A percentile compares a stretch with the other conserved stretches of the same genome.
Evolutionary conservation across 305 asterid genomes (phyloP).

Genomic region (Plantago lanceolata): DNA sequence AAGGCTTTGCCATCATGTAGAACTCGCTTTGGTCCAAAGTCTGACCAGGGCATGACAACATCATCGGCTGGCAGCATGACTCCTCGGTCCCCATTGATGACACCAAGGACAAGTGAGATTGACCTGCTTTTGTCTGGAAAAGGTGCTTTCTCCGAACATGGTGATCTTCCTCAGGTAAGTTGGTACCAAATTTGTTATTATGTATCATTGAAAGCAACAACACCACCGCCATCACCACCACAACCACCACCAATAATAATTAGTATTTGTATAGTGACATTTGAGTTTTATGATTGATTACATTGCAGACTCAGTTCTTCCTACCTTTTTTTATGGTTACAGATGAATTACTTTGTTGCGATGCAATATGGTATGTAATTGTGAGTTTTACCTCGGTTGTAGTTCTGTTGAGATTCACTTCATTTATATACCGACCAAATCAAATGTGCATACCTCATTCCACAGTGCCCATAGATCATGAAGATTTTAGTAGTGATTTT

Average conservation of each 20-base stretch:
- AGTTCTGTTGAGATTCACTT: too few relatives aligned
- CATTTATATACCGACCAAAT: too few relatives aligned
- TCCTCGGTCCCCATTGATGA: conserved; percentile 90
- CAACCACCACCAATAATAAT: too few relatives aligned
- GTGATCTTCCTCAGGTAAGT: conserved; percentile 91
- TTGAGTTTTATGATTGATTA: conserved; percentile 6
- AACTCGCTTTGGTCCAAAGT: conserved; percentile 93
- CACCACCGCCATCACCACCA: background rate
- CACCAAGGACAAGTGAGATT: conserved; percentile 82
- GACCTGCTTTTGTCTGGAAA: conserved; percentile 81
- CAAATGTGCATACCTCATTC: too few relatives aligned
- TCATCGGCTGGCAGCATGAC: conserved; percentile 99
- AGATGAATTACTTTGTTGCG: too few relatives aligned
- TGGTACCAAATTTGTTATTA: conserved; percentile 15
- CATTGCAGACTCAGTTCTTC: too few relatives aligned
- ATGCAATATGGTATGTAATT: too few relatives aligned
- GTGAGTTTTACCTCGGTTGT: too few relatives aligned
- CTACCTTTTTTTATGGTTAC: too few relatives aligned
- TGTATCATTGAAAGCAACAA: conserved; percentile 1
- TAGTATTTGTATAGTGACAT: background rate
- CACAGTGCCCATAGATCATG: too few relatives aligned
- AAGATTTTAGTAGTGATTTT: background rate
- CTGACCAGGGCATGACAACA: conserved; percentile 96
- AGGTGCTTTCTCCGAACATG: conserved; percentile 94
- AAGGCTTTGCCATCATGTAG: conserved; percentile 71